Percentiles rank a stretch among this genome's conserved stretches.
These are phyloP conservation scores for Nicotiana tabacum DNA, from an alignment of 257 asterid genomes.

Conservation along the genomic window DNA sequence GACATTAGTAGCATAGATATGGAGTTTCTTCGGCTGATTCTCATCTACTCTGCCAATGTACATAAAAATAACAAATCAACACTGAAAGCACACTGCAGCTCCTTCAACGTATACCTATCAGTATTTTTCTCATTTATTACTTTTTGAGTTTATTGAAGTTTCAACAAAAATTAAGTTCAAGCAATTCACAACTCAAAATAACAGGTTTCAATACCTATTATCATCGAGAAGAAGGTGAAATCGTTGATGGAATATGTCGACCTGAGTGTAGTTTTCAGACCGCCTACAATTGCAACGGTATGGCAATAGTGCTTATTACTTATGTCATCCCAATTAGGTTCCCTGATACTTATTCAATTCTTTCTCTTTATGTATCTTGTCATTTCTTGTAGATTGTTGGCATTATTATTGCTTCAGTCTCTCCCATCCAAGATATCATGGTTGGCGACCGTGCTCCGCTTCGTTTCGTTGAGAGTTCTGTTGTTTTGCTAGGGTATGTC, in stretches of 20 bases:
- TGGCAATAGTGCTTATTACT: background rate
- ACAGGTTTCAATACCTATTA: constrained; percentile 16
- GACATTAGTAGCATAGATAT: too few species aligned
- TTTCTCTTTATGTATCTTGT: background rate
- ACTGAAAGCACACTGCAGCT: background rate
- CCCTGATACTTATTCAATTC: background rate
- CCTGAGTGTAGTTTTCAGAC: constrained; percentile 27
- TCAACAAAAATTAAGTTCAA: background rate
- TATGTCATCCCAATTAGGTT: background rate
- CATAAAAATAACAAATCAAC: background rate
- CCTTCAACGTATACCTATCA: background rate
- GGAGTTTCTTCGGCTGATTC: background rate
- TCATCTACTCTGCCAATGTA: background rate
- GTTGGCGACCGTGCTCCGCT: constrained; percentile 30
- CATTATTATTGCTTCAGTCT: constrained; percentile 19
- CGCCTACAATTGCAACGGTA: constrained; percentile 43
- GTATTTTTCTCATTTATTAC: background rate
- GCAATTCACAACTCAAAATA: background rate
- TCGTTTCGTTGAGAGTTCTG: constrained; percentile 24
- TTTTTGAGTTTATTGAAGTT: background rate
- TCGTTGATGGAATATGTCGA: constrained; percentile 12
- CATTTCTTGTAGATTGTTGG: constrained; percentile 25
- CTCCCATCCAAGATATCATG: constrained; percentile 25
- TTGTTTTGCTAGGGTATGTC: constrained; percentile 30
- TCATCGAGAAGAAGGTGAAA: constrained; percentile 19